Evolutionary conservation across 1,284 basidiomycete species (phyloP), one percentile per base, ranked within the genome.

Genomic region (Sparassis latifolia): DNA sequence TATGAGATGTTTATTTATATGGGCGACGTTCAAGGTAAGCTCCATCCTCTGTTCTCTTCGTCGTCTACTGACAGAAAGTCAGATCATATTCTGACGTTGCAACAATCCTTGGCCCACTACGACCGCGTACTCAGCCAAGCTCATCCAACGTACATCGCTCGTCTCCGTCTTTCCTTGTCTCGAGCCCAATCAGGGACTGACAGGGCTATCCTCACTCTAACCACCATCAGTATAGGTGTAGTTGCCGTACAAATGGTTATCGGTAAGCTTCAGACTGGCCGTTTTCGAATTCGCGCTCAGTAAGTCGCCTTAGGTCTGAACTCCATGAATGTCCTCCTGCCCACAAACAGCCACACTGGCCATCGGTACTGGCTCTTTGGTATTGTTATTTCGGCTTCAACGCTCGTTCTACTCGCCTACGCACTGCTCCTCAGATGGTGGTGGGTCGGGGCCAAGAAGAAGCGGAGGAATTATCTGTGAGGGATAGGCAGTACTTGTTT

Each of bases 61-160:
- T 29, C 12, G 6, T 42, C 27, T 42, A 20, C 20, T 27, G 40
- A 42, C 33, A 12, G 44, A 12, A 49, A 41, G 42, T 6, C 55
- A 92, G 92, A 98, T 69, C 95, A 98, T 67, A 93, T 97, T 56
- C 68, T 95, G 32, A 86, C 91, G 2, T 75, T 97, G 56, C 88
- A 95, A 60, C 86, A 89, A 58, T 83, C 91, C 2, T 76, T 98
- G 45, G 78, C 76, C n/a, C 88, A 96, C 65, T 92, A 90, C 68
- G 94, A 97, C 64, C 86, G 86, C 38, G 86, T 93, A 67, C 75
- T 98, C 29, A 85, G 86, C 52, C 86, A 96, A 59, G 89, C 89
- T 31, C 92, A 97, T 63, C 89, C 89, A 1, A 84, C 84, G 1
- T 97, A 96, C 66, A 72, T 96, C 10, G 80, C 85, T 4, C 84